These are phyloP conservation scores for Pichia sp. DNA, from an alignment of 1,139 yeast species.

Conservation along the genomic window DNA sequence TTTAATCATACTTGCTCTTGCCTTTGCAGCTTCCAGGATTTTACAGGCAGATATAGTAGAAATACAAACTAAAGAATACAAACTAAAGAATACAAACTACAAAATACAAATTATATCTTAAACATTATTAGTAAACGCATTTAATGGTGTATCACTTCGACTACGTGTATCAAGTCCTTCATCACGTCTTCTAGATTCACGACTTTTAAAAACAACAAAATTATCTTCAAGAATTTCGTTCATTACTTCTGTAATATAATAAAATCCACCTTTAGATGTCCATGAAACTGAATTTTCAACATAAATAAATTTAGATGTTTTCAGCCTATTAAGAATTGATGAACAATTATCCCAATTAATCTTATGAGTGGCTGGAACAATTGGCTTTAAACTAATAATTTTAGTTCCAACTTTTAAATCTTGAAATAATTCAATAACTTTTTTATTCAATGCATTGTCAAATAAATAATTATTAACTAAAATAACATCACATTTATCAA, in stretches of 20 bases:
- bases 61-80: too few relatives aligned
- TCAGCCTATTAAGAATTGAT: slow-evolving; percentile 57
- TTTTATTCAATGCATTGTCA: slow-evolving; percentile 62
- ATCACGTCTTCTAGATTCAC: slow-evolving; percentile 19
- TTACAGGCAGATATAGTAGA: too few relatives aligned
- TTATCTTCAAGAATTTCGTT: slow-evolving; percentile 36
- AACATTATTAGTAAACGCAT: slow-evolving; percentile 29
- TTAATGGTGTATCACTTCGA: slow-evolving; percentile 24
- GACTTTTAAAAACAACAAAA: slow-evolving; percentile 26
- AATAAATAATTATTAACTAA: slow-evolving; percentile 80
- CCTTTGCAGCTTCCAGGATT: too few relatives aligned
- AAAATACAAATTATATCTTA: slow-evolving; percentile 2
- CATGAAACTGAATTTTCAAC: slow-evolving; percentile 76
- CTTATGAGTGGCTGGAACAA: slow-evolving; percentile 54
- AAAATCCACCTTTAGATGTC: slow-evolving; percentile 83
- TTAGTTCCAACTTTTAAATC: slow-evolving; percentile 70
- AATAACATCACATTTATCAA: slow-evolving; percentile 63
- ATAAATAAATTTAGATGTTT: slow-evolving; percentile 60
- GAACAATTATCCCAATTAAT: slow-evolving; percentile 50
- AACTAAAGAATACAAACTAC: too few relatives aligned
- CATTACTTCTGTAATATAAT: slow-evolving; percentile 70
- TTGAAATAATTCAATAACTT: slow-evolving; percentile 57
- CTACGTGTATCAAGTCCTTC: slow-evolving; percentile 15
- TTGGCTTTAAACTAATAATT: slow-evolving; percentile 71
- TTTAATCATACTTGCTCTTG: too few relatives aligned